Evolutionary conservation across 164 flowering plant species (phyloP), one percentile per base, ranked within the genome.

Genomic region (Cinnamomum micranthum): DNA sequence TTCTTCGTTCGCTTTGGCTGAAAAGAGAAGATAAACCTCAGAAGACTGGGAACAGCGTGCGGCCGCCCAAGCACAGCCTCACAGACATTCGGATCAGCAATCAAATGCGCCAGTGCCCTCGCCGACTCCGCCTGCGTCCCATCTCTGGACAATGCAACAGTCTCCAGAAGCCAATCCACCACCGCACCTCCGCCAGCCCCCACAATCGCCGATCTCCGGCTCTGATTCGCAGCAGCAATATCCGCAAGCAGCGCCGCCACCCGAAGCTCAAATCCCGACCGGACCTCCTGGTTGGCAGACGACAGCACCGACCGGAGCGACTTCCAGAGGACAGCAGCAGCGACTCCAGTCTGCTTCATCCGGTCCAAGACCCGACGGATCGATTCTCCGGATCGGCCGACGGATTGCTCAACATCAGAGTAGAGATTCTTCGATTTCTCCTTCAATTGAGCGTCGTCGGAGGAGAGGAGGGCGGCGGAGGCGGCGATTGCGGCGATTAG

Each of bases 161-260:
- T 89, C 68, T 93, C 97, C 72, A 95, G 78, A 59, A 96, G 73
- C 99, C 99, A 96, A 80, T 96, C 99, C 65, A 94, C 88, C 25
- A 94, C 98, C 52, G 84, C 87, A 1, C 99, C 99, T n/a, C 94
- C 90, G 6, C 99, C 98, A 2, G 99, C 98, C 1, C 84, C 83
- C 19, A 94, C 98, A 75, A 96, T 82, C 13, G 99, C 97, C 19
- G 85, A 76, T 77, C 99, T 82, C 68, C 99, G 81, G 52, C 82
- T 77, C 33, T 84, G 88, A 81, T 82, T 91, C 0, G 95, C 97
- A 1, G 97, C 91, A 19, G 89, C 88, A 74, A 94, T 96, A 73
- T 96, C 99, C 0, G 99, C 99, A 17, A 96, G 80, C 51, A 96
- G 81, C 50, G 98, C 79, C 55, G 98, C 98, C 47, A 96, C 99